phyloP scores from a whole-genome alignment of 2,329 filamentous ascomycete species.

The Colletotrichum sp. region DNA sequence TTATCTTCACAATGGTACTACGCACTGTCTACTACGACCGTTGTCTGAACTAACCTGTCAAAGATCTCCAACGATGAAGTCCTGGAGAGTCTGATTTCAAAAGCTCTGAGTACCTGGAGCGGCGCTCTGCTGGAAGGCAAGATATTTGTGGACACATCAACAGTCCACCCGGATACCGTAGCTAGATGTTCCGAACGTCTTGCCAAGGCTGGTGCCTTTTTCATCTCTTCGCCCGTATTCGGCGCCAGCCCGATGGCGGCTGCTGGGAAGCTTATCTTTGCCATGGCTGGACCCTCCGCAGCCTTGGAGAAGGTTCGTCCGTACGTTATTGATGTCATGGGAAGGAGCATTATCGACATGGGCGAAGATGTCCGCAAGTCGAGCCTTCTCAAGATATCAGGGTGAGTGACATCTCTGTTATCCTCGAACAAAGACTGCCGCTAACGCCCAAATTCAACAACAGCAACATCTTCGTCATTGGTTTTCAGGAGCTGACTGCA shows the following conservation, averaged over 20 bases:
- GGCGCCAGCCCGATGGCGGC: slow-evolving; percentile 45
- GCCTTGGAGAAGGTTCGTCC: slow-evolving; percentile 38
- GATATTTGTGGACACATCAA: slow-evolving; percentile 28
- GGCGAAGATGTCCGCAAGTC: slow-evolving; percentile 44
- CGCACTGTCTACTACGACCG: too few relatives aligned
- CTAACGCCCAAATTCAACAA: not conserved
- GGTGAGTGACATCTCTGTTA: slow-evolving; percentile 24
- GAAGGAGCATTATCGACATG: slow-evolving; percentile 39
- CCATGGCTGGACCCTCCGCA: slow-evolving; percentile 38
- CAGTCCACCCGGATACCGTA: slow-evolving; percentile 33
- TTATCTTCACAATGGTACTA: slow-evolving; percentile 45
- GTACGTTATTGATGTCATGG: slow-evolving; percentile 45
- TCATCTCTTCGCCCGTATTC: slow-evolving; percentile 44
- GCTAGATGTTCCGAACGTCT: slow-evolving; percentile 18
- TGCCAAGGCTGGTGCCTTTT: slow-evolving; percentile 20
- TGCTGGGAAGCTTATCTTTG: slow-evolving; percentile 46
- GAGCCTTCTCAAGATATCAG: slow-evolving; percentile 46
- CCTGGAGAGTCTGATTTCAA: not conserved
- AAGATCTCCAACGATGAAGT: slow-evolving; percentile 14
- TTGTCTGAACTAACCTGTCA: not conserved
- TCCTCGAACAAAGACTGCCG: not conserved
- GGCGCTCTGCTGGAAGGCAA: slow-evolving; percentile 15
- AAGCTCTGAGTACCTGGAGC: not conserved
- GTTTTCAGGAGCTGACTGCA: slow-evolving; percentile 28
- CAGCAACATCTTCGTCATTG: slow-evolving; percentile 38